Evolutionary conservation across 805 yeast genomes (phyloP), one percentile per base, ranked within the genome.

Genomic region (Clavispora fructus): DNA sequence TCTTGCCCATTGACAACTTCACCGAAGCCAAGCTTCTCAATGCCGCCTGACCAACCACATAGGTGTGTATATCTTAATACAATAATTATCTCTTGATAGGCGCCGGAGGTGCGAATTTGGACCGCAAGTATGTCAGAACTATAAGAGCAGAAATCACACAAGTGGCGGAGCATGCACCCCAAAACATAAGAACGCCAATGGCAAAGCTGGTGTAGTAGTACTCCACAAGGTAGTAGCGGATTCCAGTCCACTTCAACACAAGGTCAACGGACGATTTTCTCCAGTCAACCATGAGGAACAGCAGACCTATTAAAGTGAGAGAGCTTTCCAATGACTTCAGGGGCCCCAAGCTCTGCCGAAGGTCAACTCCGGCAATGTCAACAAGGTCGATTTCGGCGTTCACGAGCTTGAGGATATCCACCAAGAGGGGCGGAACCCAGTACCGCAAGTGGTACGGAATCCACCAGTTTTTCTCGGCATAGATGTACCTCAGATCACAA

Each of bases 151-250:
- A 58, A 3, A 58, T 16, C 9, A 67, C n/a, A 46, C 70, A 68
- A n/a, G 61, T 44, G 2, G 51, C 28, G 6, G 70, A 58, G 44
- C 71, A 62, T 14, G 65, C 44, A 1, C 48, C 19, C 75, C 78
- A 74, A 50, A 72, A 73, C 4, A 63, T 9, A 0, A 52, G 44
- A 5, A 68, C 68, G 4, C 78, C 79, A 23, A 69, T 29, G 10
- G 65, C 14, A 39, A 71, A 61, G 33, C 69, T 64, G 3, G 59
- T 48, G 13, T 47, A 53, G 39, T 64, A 67, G 50, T 69, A 69
- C 38, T 66, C 59, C 41, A 63, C 68, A 31, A 74, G 44, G 48
- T 68, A 72, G 53, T 64, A 70, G 30, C 79, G 58, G 35, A 73
- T 57, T 0, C 79, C 79, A 25, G 61, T 59, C 67, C 73, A 74